Base-by-base conservation (phyloP, 345 rosid species). In the Acer campestre region DNA sequence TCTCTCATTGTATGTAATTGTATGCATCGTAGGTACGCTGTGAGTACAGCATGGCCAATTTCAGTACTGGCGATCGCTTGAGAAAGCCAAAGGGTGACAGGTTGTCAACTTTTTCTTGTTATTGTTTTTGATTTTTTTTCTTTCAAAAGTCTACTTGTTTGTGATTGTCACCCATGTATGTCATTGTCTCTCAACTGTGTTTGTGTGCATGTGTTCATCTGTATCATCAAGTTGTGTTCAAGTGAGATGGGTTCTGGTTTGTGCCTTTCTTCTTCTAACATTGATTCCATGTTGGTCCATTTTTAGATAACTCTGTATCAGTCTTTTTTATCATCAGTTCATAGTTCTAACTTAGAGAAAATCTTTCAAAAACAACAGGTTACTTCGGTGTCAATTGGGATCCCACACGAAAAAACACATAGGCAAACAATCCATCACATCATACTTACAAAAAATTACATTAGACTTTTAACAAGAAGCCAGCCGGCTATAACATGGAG, bases 21-120 rank as follows among this genome's bases (percentile, higher is more conserved):
- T 71, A 40, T 65, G n/a, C 48, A 12, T 76, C 6, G 68, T 63
- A 95, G 98, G 97, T 95, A 67, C 85, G 89, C 6, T 95, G 98
- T 59, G 97, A 92, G 89, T 95, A 95, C 75, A 91, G 89, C 78
- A 93, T 93, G 99, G 97, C 99, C 84, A 94, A 92, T 83, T 95
- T 95, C 75, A 93, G 97, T 74, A 90, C 95, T 4, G 96, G 98
- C 79, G 98, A 93, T 86, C 92, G 94, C 71, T 84, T 81, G 87
- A 87, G 98, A 83, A 92, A 90, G 82, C 97, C 93, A 40, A 94
- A 90, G 84, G 90, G 92, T 35, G 98, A 96, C 81, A 89, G 97
- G 97, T 91, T 74, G 55, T 5, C 23, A 42, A 27, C 23, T 59
- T 53, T 42, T 42, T 59, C 46, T 42, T 7, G 10, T 59, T 59